A percentile compares a stretch with the other conserved stretches of the same genome.
Conservation (phyloP, 306 rosid species). For the Alnus rubra region DNA sequence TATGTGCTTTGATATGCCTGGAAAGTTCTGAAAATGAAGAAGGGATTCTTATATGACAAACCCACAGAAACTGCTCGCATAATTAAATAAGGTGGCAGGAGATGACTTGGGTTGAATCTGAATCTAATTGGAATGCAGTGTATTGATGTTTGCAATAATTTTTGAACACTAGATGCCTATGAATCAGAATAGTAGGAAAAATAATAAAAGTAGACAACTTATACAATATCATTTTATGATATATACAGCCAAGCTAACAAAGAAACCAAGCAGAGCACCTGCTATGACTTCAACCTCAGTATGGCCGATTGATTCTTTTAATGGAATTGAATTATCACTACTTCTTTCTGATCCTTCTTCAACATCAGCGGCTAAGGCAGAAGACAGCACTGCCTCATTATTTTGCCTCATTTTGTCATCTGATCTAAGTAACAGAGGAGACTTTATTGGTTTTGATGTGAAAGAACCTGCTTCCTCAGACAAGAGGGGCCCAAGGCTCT, state of each 20-base stretch:
- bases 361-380: conserved; percentile 31
- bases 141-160: background rate
- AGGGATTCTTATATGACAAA: background rate
- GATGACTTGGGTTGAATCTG: background rate
- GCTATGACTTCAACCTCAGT: conserved; percentile 79
- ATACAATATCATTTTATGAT: conserved; percentile 13
- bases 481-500: conserved; percentile 33
- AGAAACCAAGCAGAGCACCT: conserved; percentile 75
- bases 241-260: conserved; percentile 56
- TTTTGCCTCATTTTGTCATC: conserved; percentile 33
- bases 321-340: conserved; percentile 23
- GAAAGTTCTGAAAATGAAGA: background rate
- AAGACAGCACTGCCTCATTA: conserved; percentile 20
- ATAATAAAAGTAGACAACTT: background rate
- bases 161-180: background rate
- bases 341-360: conserved; percentile 38
- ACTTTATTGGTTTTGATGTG: conserved; percentile 35
- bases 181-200: background rate
- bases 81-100: background rate
- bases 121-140: background rate
- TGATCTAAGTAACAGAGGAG: conserved; percentile 28
- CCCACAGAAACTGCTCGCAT: background rate
- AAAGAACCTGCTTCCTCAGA: conserved; percentile 42
- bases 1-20: background rate
- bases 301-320: conserved; percentile 81